Evolutionary conservation across 176 grass and related monocot species (phyloP).

Genomic region (Oryza meridionalis): DNA sequence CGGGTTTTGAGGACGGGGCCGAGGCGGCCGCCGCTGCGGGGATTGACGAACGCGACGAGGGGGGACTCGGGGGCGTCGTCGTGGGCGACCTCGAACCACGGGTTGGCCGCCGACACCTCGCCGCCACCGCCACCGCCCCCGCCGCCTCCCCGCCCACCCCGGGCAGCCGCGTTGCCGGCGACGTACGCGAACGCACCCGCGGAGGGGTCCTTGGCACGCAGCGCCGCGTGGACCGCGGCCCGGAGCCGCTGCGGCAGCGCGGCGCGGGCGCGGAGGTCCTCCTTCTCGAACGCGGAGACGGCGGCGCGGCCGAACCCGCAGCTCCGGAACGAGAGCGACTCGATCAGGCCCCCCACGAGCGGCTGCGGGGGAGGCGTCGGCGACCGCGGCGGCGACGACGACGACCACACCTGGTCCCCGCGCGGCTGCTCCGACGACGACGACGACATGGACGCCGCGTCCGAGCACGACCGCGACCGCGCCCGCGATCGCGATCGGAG

Average conservation of each 20-base stretch:
- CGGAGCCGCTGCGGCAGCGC: constrained; percentile 55
- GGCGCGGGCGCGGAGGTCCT: constrained; percentile 61
- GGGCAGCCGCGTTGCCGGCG: not conserved
- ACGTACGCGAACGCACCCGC: constrained; percentile 28
- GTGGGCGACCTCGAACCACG: constrained; percentile 33
- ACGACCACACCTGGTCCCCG: too few relatives aligned
- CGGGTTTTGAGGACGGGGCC: constrained; percentile 83
- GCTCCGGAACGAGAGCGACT: constrained; percentile 58
- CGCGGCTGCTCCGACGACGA: constrained; percentile 5
- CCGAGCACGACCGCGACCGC: constrained; percentile 48
- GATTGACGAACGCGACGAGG: constrained; percentile 85
- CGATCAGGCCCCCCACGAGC: constrained; percentile 50
- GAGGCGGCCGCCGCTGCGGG: constrained; percentile 79
- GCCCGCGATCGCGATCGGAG: constrained; percentile 19
- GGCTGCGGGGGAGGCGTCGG: constrained; percentile 21
- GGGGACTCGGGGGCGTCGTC: constrained; percentile 75
- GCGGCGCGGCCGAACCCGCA: constrained; percentile 68
- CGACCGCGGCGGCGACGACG: not conserved
- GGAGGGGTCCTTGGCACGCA: constrained; percentile 48
- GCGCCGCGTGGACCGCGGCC: constrained; percentile 58
- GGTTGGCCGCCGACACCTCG: not conserved
- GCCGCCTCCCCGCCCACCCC: too few relatives aligned
- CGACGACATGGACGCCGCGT: constrained; percentile 36
- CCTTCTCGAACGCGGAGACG: constrained; percentile 54
- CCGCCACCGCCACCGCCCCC: too few relatives aligned